Conservation (phyloP, 176 grass and related monocot genomes). For the Oryza nivara region DNA sequence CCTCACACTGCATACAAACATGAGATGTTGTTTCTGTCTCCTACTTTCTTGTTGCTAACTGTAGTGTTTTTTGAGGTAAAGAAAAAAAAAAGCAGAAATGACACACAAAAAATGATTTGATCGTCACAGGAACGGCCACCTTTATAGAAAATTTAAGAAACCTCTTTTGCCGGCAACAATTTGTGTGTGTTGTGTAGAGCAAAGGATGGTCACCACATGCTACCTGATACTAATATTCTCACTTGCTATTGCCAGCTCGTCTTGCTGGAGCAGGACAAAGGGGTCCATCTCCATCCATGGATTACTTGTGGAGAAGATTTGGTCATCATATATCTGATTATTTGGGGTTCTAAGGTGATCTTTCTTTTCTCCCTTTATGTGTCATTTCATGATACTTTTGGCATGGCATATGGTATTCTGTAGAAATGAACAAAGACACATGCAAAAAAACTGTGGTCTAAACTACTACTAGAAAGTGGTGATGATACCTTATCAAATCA, state of each 20-base stretch:
- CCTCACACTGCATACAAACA: not conserved
- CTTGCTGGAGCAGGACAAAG: slow-evolving; percentile 32
- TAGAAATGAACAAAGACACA: not conserved
- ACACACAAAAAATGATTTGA: too few relatives aligned
- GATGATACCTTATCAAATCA: not conserved
- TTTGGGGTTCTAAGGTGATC: not conserved
- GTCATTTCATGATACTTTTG: not conserved
- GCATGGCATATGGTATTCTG: not conserved
- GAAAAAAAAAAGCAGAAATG: not conserved
- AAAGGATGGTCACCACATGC: too few relatives aligned
- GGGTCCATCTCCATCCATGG: slow-evolving; percentile 37
- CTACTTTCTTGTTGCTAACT: not conserved
- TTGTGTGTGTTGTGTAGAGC: too few relatives aligned
- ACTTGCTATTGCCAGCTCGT: slow-evolving; percentile 28
- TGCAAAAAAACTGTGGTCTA: slow-evolving; percentile 4
- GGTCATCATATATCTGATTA: not conserved
- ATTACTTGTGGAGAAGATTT: slow-evolving; percentile 31
- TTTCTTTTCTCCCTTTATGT: not conserved
- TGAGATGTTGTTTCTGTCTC: not conserved
- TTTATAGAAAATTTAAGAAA: too few relatives aligned
- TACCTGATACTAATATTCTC: too few relatives aligned
- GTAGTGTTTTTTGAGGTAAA: not conserved
- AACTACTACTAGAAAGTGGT: not conserved
- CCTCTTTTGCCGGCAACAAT: too few relatives aligned
- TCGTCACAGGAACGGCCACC: too few relatives aligned